A percentile compares a stretch with the other conserved stretches of the same genome.
These are phyloP conservation scores for Daldinia decipiens DNA, from an alignment of 495 filamentous ascomycete species.

Conservation along the genomic window DNA sequence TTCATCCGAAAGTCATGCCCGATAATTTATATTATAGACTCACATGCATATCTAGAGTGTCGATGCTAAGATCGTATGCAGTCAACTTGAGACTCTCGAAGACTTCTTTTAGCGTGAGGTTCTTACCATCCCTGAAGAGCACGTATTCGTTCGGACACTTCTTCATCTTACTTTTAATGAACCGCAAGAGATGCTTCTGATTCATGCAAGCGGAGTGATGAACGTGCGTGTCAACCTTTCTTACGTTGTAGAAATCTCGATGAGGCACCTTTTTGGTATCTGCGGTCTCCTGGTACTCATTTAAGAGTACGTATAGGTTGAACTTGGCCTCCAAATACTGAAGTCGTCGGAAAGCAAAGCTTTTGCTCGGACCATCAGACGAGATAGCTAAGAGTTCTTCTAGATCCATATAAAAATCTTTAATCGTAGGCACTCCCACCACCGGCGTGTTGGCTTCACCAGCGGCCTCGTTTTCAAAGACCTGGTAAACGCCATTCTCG, in stretches of 20 bases:
- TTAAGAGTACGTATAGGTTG: conserved; percentile 89
- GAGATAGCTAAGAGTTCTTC: conserved; percentile 85
- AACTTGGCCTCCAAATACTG: conserved; percentile 97
- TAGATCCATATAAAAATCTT: conserved; percentile 96
- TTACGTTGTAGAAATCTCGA: conserved; percentile 97
- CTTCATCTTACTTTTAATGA: conserved; percentile 99
- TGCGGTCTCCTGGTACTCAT: conserved; percentile 97
- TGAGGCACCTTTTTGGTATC: conserved; percentile 98
- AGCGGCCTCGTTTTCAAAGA: conserved; percentile 75
- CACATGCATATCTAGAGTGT: conserved; percentile 98
- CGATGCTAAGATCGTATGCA: conserved; percentile 97
- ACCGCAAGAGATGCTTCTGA: conserved; percentile 96
- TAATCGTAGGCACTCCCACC: conserved; percentile 83
- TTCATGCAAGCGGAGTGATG: conserved; percentile 99
- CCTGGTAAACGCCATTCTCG: conserved; percentile 86
- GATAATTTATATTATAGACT: conserved; percentile 36
- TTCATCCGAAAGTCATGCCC: neutral
- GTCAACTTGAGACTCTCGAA: conserved; percentile 97
- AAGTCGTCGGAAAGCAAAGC: conserved; percentile 91
- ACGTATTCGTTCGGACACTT: conserved; percentile 95
- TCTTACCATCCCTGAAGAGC: conserved; percentile 89
- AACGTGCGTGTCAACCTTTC: conserved; percentile 98
- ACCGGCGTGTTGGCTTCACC: conserved; percentile 71
- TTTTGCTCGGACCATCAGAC: conserved; percentile 94
- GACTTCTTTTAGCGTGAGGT: conserved; percentile 89